Evolutionary conservation across 495 filamentous ascomycete genomes (phyloP).

Genomic region (Xylaria curta): DNA sequence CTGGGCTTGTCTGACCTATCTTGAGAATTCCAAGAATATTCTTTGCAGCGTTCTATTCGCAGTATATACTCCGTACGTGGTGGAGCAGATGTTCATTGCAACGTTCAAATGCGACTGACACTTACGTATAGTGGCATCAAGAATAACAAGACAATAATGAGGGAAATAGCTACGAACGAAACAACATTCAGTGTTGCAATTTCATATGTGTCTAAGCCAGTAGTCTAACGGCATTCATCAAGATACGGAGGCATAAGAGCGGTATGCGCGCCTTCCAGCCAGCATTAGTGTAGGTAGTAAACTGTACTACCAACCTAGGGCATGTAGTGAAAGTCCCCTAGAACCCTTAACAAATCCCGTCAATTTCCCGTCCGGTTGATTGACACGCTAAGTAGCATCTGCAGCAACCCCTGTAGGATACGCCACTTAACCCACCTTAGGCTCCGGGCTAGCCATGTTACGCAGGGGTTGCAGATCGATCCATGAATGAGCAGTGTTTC

Average conservation of each 20-base stretch:
- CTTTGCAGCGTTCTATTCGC: constrained; percentile 25
- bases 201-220: too few species aligned
- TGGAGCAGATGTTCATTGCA: constrained; percentile 4
- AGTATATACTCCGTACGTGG: not conserved
- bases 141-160: not conserved
- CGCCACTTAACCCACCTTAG: not conserved
- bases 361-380: not conserved
- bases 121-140: not conserved
- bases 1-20: not conserved
- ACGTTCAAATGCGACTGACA: constrained; percentile 4
- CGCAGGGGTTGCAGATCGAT: constrained; percentile 23
- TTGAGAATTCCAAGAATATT: constrained; percentile 19
- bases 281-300: not conserved
- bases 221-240: too few species aligned
- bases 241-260: not conserved
- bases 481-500: constrained; percentile 25
- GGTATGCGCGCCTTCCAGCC: not conserved
- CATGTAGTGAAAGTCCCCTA: not conserved
- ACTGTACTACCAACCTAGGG: not conserved
- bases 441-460: not conserved
- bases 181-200: too few species aligned
- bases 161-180: too few species aligned
- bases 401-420: not conserved
- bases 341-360: not conserved
- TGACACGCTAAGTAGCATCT: not conserved